Conservation (phyloP, 2,329 filamentous ascomycete genomes). For the Claviceps pazoutovae region DNA sequence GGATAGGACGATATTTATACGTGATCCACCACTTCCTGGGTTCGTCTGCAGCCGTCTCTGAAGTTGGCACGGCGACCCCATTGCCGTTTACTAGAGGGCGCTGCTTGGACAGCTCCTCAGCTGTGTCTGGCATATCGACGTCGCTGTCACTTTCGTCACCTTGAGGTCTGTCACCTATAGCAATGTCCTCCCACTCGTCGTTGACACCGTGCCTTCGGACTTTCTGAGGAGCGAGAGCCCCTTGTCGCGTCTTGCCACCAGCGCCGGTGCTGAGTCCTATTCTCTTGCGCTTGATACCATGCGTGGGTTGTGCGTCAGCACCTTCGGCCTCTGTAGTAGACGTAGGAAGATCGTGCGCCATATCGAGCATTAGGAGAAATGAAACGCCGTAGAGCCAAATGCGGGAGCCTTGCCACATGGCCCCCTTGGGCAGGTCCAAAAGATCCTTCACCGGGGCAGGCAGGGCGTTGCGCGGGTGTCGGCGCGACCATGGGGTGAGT, state of each 20-base stretch:
- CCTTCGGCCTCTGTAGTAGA: conserved; percentile 15
- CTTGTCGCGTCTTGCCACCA: conserved; percentile 36
- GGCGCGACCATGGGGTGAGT: conserved; percentile 72
- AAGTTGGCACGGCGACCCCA: conserved; percentile 7
- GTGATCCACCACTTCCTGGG: conserved; percentile 56
- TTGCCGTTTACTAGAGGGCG: conserved; percentile 13
- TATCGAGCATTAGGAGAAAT: conserved; percentile 87
- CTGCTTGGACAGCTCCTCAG: conserved; percentile 22
- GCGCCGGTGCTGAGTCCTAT: conserved; percentile 34
- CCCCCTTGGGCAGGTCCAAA: conserved; percentile 69
- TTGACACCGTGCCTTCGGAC: conserved; percentile 27
- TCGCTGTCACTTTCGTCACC: conserved; percentile 22
- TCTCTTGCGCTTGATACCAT: conserved; percentile 41
- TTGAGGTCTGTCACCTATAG: conserved; percentile 24
- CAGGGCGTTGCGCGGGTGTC: conserved; percentile 63
- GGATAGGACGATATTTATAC: conserved; percentile 86
- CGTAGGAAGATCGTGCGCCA: conserved; percentile 52
- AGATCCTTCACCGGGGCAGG: conserved; percentile 61
- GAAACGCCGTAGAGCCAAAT: conserved; percentile 78
- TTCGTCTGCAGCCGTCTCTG: conserved; percentile 12
- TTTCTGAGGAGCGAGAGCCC: conserved; percentile 29
- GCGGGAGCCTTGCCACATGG: conserved; percentile 66
- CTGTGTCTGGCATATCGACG: conserved; percentile 22
- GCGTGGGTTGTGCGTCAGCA: conserved; percentile 14
- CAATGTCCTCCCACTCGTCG: conserved; percentile 26